Conservation (phyloP, 352 stramenopile species). For the Phytopythium vexans region DNA sequence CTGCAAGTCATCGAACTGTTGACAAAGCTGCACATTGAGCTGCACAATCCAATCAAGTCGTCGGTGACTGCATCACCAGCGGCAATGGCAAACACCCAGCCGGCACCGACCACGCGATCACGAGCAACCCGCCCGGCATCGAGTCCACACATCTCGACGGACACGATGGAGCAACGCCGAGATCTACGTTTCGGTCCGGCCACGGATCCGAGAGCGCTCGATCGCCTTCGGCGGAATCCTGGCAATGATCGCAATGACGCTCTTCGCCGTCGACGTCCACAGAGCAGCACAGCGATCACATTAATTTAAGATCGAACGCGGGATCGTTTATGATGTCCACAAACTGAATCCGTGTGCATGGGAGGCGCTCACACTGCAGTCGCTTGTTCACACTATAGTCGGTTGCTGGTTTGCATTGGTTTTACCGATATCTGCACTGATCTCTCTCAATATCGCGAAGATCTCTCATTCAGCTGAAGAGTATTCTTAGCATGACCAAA, state of each 20-base stretch:
- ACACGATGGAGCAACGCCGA: background rate
- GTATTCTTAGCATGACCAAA: no score
- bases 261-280: conserved; percentile 2
- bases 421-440: no score
- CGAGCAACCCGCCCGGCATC: background rate
- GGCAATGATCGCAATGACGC: background rate
- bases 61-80: background rate
- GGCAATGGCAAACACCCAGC: background rate
- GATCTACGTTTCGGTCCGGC: conserved; percentile 2
- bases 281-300: conserved; percentile 4
- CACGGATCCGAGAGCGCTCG: background rate
- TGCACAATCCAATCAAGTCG: conserved; percentile 11
- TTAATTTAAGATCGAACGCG: background rate
- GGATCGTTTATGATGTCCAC: no score
- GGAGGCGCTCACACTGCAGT: no score
- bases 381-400: no score
- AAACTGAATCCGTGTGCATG: no score
- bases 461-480: no score
- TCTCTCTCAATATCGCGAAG: no score
- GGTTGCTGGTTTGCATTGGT: no score
- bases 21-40: conserved; percentile 25
- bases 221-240: conserved; percentile 1
- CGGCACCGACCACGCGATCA: background rate
- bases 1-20: conserved; percentile 58
- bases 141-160: conserved; percentile 3